Evolutionary conservation across 129 eudicot genomes (phyloP), one percentile per base, ranked within the genome.

Genomic region (Artemisia annua): DNA sequence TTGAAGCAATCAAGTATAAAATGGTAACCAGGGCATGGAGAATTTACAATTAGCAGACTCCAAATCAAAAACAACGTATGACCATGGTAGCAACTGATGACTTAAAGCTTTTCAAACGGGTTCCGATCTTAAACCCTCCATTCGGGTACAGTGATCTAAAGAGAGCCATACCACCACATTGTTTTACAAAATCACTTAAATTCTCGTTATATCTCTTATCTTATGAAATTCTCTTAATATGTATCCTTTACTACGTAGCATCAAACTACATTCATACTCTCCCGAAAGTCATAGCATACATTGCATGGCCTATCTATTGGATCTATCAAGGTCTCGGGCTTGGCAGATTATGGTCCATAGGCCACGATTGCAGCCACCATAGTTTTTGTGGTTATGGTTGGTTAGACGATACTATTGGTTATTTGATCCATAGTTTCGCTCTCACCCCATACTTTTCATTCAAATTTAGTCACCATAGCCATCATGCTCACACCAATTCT

Each of bases 221-320:
- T 6, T 30, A 59, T 0, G 68, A 72, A 24, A 11, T 59, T 22
- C 48, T 72, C 57, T 11, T 62, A 12, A 72, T 72, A 48, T 58
- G 13, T 5, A 24, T 11, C 28, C 65, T 72, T 48, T 72, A 19
- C 67, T 59, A 46, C 18, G 0, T 60, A 9, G 68, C 68, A 24
- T 46, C 56, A 72, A 72, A 60, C 76, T 59, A 46, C 49, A 22
- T 72, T 5, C 69, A 67, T 44, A 22, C 26, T 46, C 49, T 72
- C 59, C 69, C 76, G 22, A 35, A n/a, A 22, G 13, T 48, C 56
- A 20, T 48, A 9, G 10, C 43, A 0, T 72, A 58, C 49, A 11
- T 72, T 7, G 49, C 57, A 39, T 79, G 83, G 83, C 74, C 79
- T 7, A 28, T 75, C 35, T 79, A 79, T 26, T 26, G 28, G 28